phyloP scores from a whole-genome alignment of 345 rosid genomes.

The Erucastrum elatum region DNA sequence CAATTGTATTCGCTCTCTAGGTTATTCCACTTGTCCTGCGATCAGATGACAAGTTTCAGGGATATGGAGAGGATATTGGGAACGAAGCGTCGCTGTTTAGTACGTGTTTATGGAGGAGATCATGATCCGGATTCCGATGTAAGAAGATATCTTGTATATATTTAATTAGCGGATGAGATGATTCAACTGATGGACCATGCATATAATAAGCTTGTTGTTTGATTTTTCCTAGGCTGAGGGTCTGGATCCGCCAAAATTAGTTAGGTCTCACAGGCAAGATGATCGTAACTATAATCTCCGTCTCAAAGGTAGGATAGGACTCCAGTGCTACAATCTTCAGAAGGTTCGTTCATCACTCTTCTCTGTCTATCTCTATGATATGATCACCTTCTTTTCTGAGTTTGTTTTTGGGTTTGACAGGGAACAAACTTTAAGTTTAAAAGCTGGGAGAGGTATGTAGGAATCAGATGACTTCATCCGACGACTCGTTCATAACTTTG shows the following conservation, averaged over 20 bases:
- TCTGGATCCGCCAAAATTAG: not conserved
- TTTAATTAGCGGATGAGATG: too few species aligned
- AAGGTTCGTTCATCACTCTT: not conserved
- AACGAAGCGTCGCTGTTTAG: too few species aligned
- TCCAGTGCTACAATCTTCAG: not conserved
- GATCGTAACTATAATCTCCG: not conserved
- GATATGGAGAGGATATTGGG: too few species aligned
- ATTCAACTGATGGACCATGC: too few species aligned
- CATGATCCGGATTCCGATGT: too few species aligned
- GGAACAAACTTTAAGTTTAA: constrained; percentile 5
- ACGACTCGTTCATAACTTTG: not conserved
- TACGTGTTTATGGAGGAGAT: too few species aligned
- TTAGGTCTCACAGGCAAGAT: not conserved
- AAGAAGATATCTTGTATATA: too few species aligned
- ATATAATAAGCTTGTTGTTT: too few species aligned
- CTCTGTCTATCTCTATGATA: not conserved
- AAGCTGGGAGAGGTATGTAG: not conserved
- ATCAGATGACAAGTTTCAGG: too few species aligned
- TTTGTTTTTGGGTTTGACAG: not conserved
- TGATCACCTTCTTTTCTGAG: not conserved
- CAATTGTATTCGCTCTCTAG: too few species aligned
- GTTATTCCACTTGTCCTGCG: too few species aligned
- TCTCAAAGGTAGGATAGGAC: not conserved
- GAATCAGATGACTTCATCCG: not conserved
- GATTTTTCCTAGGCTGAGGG: not conserved